These are phyloP conservation scores for Clavaria fumosa DNA, from an alignment of 768 basidiomycete species.

Conservation along the genomic window DNA sequence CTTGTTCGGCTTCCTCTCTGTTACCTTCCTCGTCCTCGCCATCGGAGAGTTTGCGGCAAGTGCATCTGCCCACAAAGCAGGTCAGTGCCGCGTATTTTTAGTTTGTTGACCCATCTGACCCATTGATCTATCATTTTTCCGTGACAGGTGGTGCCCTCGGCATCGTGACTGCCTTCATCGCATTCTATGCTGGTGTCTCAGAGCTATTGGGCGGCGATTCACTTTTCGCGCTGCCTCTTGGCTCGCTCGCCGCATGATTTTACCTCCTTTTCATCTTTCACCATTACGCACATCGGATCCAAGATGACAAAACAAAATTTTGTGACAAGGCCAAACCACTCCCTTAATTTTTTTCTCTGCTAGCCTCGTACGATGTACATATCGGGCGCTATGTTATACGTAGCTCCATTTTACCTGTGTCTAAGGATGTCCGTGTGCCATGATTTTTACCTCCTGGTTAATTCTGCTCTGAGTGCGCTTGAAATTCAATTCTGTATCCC, in stretches of 20 bases:
- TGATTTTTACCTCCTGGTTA: no score
- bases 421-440: no score
- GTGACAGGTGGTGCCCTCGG: constrained; percentile 31
- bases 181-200: constrained; percentile 32
- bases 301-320: no score
- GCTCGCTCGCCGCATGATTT: constrained; percentile 8
- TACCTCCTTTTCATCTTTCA: neutral
- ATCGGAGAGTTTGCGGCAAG: constrained; percentile 23
- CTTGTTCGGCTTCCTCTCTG: constrained; percentile 23
- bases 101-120: neutral
- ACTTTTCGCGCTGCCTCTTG: constrained; percentile 26
- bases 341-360: no score
- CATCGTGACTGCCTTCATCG: constrained; percentile 30
- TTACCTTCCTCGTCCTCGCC: constrained; percentile 29
- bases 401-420: no score
- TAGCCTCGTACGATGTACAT: no score
- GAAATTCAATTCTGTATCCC: no score
- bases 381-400: no score
- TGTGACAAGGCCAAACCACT: no score
- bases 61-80: constrained; percentile 18
- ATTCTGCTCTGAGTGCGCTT: no score
- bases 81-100: constrained; percentile 1
- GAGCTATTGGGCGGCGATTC: constrained; percentile 29
- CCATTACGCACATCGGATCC: neutral
- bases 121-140: neutral